phyloP scores from a whole-genome alignment of 257 asterid genomes.

The Solanum medicagineum region DNA sequence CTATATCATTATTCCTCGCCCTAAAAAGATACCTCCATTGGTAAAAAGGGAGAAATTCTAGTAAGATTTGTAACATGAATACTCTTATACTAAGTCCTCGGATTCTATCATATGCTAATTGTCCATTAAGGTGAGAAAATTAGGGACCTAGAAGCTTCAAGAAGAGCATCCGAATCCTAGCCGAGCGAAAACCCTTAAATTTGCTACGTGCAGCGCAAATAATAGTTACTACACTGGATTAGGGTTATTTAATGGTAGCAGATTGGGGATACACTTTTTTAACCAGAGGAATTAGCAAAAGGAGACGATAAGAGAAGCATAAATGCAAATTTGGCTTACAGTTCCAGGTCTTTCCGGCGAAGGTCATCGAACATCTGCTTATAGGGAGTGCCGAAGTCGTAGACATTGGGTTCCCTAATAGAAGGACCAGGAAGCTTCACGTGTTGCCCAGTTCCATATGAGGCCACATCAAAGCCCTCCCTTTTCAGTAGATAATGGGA shows the following conservation, averaged over 20 bases:
- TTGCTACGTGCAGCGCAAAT: not conserved
- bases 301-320: not conserved
- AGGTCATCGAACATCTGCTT: conserved; percentile 93
- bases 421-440: conserved; percentile 99
- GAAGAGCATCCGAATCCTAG: not conserved
- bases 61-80: not conserved
- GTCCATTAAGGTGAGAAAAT: not conserved
- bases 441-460: conserved; percentile 98
- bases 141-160: not conserved
- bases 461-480: conserved; percentile 83
- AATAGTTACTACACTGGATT: not conserved
- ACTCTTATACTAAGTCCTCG: not conserved
- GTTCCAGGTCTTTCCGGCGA: conserved; percentile 89
- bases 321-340: conserved; percentile 22
- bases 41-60: not conserved
- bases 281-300: not conserved
- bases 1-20: not conserved
- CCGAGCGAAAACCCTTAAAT: not conserved
- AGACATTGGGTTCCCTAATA: conserved; percentile 90
- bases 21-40: not conserved
- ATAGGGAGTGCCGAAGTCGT: conserved; percentile 95
- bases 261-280: not conserved
- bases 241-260: not conserved
- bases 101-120: not conserved
- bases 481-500: conserved; percentile 75